Evolutionary conservation across 805 yeast species (phyloP), one percentile per base, ranked within the genome.

Genomic region (Kuraishia ogatae): DNA sequence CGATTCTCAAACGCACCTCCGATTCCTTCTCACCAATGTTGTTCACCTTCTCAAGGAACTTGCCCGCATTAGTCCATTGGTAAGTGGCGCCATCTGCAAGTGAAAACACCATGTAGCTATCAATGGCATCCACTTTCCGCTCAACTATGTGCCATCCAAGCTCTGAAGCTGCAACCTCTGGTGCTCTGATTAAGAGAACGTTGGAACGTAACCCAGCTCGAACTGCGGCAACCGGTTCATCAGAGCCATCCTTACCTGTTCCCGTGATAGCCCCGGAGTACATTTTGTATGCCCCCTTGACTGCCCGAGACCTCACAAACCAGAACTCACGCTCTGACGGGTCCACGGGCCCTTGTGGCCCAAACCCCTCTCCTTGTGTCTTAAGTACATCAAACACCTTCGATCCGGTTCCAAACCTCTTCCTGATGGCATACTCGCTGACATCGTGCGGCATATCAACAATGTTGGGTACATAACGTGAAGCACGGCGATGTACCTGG

Each of bases 31-130:
- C 86, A 11, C 88, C 89, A 15, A 78, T 64, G 60, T 84, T 83
- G 51, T 68, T 71, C 24, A 83, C 85, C 57, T 71, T 72, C 64
- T 84, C 89, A 53, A 84, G 69, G 67, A 73, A 81, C 59, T 75
- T 78, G 20, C 85, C 87, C 53, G 73, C 73, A 35, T 77, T 75
- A 3, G 88, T 82, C 88, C 89, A 84, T 62, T 84, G 88, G 61
- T 82, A 83, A 4, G 80, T 79, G 52, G 64, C 60, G 10, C 88
- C 88, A 63, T 83, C 85, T 2, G 83, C 75, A 51, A 84, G 71
- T 48, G 79, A 77, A 65, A 84, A 84, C 73, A 79, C 72, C 60
- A 87, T 72, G 65, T 83, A 83, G 58, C 79, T 72, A 61, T 82
- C 88, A 46, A 74, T 71, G 1, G 85, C 85, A 64, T 83, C 88